Base-by-base conservation (phyloP, 768 basidiomycete species). In the Crassisporium funariophilum region DNA sequence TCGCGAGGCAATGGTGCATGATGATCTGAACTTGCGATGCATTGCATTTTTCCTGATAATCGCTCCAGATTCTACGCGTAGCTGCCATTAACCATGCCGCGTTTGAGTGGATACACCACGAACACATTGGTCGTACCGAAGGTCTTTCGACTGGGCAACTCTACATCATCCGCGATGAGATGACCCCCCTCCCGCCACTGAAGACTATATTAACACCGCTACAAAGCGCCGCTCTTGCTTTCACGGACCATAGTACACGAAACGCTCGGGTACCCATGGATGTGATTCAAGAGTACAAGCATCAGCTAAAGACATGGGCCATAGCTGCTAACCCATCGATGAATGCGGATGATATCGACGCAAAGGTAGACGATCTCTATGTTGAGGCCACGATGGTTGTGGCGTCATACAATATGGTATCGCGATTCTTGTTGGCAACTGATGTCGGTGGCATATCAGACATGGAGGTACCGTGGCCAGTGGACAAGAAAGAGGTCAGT, bases 371-470 rank as follows among this genome's bases (percentile, higher is more conserved):
- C 35, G 75, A 75, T 58, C 52, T 79, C 6, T 69, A 83, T 29
- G 76, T 81, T 27, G 84, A 86, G 56, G 77, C 75, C 15, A 70
- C 74, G 0, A 71, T 78, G 42, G 68, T 78, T 2, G 75, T 77
- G 0, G 78, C 78, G 4, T 65, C 71, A 0, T 86, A 86, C 63
- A 85, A 85, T 65, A 81, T 85, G 79, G 83, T 86, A 5, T 84
- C 82, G 15, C 72, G 84, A n/a, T 78, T 85, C 53, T 67, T 86
- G 22, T 66, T 83, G 10, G 73, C 82, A 0, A 70, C 80, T 10
- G 83, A 86, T 52, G 79, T 86, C 1, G 79, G 73, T 41, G 82
- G 83, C 7, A 62, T 73, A 52, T 70, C 74, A 0, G 72, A 78
- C 35, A 58, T 63, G 15, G 56, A 61, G 10, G 74, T 78, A 4